These are phyloP conservation scores for Cryptococcus jaspeensis DNA, from an alignment of 1,284 basidiomycete species.

Conservation along the genomic window DNA sequence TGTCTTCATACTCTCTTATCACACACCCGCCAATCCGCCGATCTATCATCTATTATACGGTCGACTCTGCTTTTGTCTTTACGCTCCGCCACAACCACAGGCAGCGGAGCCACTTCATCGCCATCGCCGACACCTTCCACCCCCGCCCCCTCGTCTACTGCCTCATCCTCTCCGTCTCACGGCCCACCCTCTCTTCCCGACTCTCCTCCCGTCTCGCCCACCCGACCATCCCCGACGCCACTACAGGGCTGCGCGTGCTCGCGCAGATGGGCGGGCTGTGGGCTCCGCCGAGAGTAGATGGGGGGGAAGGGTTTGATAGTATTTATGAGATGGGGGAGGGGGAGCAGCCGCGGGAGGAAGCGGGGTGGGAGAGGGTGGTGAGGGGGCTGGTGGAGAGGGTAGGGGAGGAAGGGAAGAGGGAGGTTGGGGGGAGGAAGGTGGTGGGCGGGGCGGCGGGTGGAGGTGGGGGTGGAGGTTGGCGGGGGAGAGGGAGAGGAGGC, in stretches of 20 bases:
- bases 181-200: constrained; percentile 29
- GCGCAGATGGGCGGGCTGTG: constrained; percentile 34
- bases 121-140: constrained; percentile 22
- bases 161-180: constrained; percentile 25
- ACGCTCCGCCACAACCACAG: no score
- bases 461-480: background rate
- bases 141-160: constrained; percentile 23
- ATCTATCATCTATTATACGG: no score
- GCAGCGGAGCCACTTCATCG: constrained; percentile 48
- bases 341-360: constrained; percentile 26
- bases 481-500: constrained; percentile 2
- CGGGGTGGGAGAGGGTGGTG: constrained; percentile 22
- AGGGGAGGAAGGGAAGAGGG: constrained; percentile 6
- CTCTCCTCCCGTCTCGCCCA: constrained; percentile 33
- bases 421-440: background rate
- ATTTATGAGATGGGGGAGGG: constrained; percentile 25
- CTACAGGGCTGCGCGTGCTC: constrained; percentile 40
- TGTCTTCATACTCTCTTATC: no score
- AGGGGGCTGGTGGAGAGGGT: constrained; percentile 12
- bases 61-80: no score
- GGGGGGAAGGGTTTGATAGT: constrained; percentile 39
- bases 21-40: no score
- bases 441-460: background rate
- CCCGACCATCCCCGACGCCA: constrained; percentile 43
- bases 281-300: constrained; percentile 23